A percentile compares a stretch with the other conserved stretches of the same genome.
These are phyloP conservation scores for Lactifluus rugatus DNA, from an alignment of 768 basidiomycete genomes.

Conservation along the genomic window DNA sequence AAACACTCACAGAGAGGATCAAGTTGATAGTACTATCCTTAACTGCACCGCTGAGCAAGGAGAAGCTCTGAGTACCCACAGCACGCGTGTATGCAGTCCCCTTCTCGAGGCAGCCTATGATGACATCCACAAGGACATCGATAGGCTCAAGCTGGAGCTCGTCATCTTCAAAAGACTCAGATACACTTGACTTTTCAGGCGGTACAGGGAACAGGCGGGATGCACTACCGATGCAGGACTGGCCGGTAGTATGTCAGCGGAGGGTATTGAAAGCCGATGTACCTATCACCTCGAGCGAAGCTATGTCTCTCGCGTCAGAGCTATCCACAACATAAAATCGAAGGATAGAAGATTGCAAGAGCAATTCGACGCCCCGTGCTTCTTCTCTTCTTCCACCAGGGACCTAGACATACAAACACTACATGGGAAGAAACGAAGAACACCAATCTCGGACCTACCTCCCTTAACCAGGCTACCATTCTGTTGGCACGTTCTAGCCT, in stretches of 20 bases:
- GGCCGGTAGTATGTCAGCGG: not conserved
- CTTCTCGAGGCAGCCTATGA: conserved; percentile 84
- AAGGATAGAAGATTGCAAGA: conserved; percentile 61
- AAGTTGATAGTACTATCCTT: conserved; percentile 67
- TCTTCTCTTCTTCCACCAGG: conserved; percentile 38
- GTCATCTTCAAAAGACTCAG: conserved; percentile 22
- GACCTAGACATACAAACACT: conserved; percentile 24
- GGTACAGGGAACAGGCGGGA: conserved; percentile 40
- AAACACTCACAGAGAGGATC: conserved; percentile 60
- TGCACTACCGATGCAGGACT: conserved; percentile 56
- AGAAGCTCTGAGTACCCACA: conserved; percentile 73
- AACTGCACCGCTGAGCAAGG: conserved; percentile 55
- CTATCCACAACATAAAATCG: conserved; percentile 61
- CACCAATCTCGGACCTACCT: conserved; percentile 28
- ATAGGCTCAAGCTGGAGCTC: conserved; percentile 51
- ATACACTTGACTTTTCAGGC: conserved; percentile 26
- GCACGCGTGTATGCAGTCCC: conserved; percentile 72
- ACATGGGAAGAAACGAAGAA: not conserved
- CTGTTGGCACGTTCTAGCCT: conserved; percentile 39
- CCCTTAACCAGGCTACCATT: conserved; percentile 33
- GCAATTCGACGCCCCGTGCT: conserved; percentile 59
- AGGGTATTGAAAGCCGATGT: not conserved
- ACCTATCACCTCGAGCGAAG: conserved; percentile 49
- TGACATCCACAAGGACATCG: conserved; percentile 78
- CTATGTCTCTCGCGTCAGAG: conserved; percentile 40